Evolutionary conservation across 2,329 filamentous ascomycete genomes (phyloP).

Genomic region (Orbilia quercus): DNA sequence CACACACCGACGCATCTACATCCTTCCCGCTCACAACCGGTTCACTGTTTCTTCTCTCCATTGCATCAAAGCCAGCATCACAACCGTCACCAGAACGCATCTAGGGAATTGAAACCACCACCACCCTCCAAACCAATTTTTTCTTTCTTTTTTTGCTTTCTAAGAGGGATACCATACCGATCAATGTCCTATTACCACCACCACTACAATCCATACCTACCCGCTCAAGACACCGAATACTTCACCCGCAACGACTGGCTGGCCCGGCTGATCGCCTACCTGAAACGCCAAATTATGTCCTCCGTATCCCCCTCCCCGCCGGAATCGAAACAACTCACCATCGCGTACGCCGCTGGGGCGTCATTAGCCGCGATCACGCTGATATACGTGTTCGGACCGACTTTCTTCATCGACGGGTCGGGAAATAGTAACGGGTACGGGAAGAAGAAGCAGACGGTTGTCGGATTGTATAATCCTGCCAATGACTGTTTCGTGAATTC

Average conservation of each 20-base stretch:
- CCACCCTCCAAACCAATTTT: too few species aligned
- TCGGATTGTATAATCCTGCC: slow-evolving; percentile 87
- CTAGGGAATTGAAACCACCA: too few species aligned
- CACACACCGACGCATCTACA: neutral
- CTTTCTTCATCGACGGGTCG: slow-evolving; percentile 77
- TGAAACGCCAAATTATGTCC: slow-evolving; percentile 25
- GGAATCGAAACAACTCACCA: slow-evolving; percentile 76
- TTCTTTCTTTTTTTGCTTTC: neutral
- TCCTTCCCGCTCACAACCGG: slow-evolving; percentile 10
- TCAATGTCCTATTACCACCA: slow-evolving; percentile 54
- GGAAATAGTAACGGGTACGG: slow-evolving; percentile 27
- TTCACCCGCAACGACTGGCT: slow-evolving; percentile 41
- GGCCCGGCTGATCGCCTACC: slow-evolving; percentile 28
- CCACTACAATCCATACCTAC: slow-evolving; percentile 53
- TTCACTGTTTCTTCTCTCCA: neutral
- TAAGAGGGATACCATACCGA: neutral
- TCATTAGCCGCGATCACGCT: slow-evolving; percentile 93
- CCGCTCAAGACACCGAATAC: slow-evolving; percentile 27
- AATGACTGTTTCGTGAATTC: slow-evolving; percentile 95
- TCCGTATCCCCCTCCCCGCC: slow-evolving; percentile 12
- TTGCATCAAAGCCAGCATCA: too few species aligned
- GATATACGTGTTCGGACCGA: slow-evolving; percentile 98
- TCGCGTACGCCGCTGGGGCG: slow-evolving; percentile 93
- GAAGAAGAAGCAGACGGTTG: slow-evolving; percentile 78
- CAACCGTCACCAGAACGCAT: too few species aligned